phyloP scores from a whole-genome alignment of 2,329 filamentous ascomycete genomes.

The Pseudocercospora ulei region DNA sequence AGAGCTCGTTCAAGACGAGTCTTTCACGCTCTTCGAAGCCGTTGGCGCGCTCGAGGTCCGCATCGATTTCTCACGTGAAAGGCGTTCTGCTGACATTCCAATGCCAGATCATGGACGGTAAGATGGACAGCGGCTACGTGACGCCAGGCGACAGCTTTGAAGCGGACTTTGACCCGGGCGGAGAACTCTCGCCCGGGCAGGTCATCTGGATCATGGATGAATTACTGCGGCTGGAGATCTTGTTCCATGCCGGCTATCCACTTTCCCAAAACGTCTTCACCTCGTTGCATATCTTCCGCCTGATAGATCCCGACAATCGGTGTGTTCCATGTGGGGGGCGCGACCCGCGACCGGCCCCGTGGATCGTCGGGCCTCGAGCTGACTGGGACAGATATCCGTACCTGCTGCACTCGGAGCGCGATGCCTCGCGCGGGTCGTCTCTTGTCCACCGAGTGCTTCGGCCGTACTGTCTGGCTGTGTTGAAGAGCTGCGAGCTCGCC shows the following conservation, averaged over 20 bases:
- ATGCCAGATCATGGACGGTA: conserved; percentile 93
- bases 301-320: conserved; percentile 56
- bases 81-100: too few species aligned
- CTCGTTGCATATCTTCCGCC: conserved; percentile 75
- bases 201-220: conserved; percentile 91
- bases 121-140: conserved; percentile 93
- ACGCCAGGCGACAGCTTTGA: conserved; percentile 70
- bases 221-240: conserved; percentile 85
- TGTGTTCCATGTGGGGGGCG: conserved; percentile 28
- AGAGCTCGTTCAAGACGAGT: conserved; percentile 83
- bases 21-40: conserved; percentile 87
- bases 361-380: not conserved
- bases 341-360: too few species aligned
- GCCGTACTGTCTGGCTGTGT: conserved; percentile 73
- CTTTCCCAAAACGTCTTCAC: conserved; percentile 91
- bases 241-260: conserved; percentile 93
- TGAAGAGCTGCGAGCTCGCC: conserved; percentile 74
- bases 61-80: too few species aligned
- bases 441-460: conserved; percentile 58
- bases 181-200: conserved; percentile 40
- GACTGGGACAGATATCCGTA: conserved; percentile 2
- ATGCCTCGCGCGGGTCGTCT: conserved; percentile 24
- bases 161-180: conserved; percentile 45
- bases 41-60: conserved; percentile 69
- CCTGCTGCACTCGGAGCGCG: conserved; percentile 31